Conservation (phyloP, 345 rosid species). For the Euphorbia tirucalli region DNA sequence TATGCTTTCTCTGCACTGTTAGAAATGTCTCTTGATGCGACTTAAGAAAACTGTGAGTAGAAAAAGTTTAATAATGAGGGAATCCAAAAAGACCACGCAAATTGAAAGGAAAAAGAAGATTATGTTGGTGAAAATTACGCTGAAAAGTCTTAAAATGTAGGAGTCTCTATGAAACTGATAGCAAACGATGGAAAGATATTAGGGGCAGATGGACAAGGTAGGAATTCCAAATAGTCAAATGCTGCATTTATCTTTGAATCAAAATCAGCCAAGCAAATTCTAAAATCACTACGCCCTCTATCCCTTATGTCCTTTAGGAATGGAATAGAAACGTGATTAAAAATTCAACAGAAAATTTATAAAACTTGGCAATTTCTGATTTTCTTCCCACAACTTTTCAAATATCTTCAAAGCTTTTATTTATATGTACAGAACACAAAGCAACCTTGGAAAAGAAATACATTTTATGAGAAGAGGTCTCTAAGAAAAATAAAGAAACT, state of each 20-base stretch:
- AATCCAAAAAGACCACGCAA: neutral
- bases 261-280: too few species aligned
- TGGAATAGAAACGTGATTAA: too few species aligned
- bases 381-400: neutral
- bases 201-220: neutral
- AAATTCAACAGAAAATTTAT: too few species aligned
- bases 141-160: neutral
- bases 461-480: too few species aligned
- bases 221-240: too few species aligned
- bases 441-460: neutral
- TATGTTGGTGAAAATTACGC: neutral
- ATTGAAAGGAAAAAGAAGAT: neutral
- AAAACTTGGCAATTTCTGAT: neutral
- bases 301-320: too few species aligned
- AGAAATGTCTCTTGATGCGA: neutral
- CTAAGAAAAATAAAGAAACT: neutral
- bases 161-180: neutral
- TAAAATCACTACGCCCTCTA: too few species aligned
- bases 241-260: too few species aligned
- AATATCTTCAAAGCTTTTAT: neutral
- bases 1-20: too few species aligned
- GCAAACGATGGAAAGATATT: neutral
- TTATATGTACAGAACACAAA: too few species aligned
- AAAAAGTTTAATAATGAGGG: neutral
- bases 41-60: neutral